Conservation (phyloP, 805 yeast species). For the Tetrapisispora namnaoensis region DNA sequence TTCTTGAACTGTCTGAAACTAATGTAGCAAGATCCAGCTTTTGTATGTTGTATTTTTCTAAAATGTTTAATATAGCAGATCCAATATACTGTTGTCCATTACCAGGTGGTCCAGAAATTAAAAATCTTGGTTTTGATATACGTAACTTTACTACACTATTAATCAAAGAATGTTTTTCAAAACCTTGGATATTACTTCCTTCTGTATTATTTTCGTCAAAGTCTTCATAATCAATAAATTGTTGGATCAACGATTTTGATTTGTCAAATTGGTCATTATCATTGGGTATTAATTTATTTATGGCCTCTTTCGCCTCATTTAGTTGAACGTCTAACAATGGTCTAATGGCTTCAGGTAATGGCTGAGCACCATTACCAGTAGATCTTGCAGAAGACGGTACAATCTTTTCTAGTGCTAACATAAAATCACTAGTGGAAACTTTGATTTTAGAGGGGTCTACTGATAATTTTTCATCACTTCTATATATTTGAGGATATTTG, state of each 20-base stretch:
- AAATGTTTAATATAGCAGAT: conserved; percentile 65
- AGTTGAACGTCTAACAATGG: conserved; percentile 53
- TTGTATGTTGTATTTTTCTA: conserved; percentile 88
- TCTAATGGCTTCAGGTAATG: conserved; percentile 63
- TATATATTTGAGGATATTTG: conserved; percentile 85
- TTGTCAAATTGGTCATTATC: conserved; percentile 14
- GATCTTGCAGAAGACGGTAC: conserved; percentile 91
- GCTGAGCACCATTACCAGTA: conserved; percentile 59
- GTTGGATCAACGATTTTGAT: conserved; percentile 26
- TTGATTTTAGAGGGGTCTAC: conserved; percentile 63
- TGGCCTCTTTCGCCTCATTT: conserved; percentile 34
- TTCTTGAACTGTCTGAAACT: conserved; percentile 65
- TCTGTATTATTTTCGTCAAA: conserved; percentile 17
- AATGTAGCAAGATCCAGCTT: conserved; percentile 70
- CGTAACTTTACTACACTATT: conserved; percentile 46
- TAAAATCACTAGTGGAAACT: conserved; percentile 76
- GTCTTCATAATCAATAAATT: conserved; percentile 27
- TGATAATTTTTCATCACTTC: conserved; percentile 57
- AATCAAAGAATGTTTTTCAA: conserved; percentile 55
- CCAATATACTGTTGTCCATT: conserved; percentile 82
- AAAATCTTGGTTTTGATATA: conserved; percentile 70
- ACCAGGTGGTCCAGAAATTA: conserved; percentile 65
- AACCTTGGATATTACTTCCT: conserved; percentile 46
- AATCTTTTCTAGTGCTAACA: conserved; percentile 74
- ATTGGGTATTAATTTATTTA: conserved; percentile 55